Evolutionary conservation across 345 rosid species (phyloP).

Genomic region (Moringa oleifera): DNA sequence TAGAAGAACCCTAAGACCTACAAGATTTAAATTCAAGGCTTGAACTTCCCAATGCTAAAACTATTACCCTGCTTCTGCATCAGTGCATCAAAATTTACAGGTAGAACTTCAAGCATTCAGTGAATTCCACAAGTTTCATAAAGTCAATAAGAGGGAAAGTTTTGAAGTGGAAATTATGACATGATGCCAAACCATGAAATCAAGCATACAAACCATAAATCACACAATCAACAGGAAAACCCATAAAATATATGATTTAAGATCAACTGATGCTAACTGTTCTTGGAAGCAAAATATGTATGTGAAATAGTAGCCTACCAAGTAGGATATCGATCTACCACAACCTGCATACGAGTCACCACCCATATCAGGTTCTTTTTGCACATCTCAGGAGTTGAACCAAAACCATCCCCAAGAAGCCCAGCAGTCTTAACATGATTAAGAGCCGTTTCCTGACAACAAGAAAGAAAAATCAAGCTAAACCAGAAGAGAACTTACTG

Average conservation of each 20-base stretch:
- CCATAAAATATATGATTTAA: too few relatives aligned
- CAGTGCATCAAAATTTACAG: too few relatives aligned
- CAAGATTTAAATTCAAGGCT: neutral
- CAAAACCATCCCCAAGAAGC: conserved; percentile 90
- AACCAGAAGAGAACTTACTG: neutral
- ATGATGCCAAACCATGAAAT: neutral
- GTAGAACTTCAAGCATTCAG: too few relatives aligned
- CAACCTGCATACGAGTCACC: conserved; percentile 84
- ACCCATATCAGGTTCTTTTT: conserved; percentile 96
- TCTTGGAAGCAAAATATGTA: neutral
- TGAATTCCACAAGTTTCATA: neutral
- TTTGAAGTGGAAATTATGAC: neutral
- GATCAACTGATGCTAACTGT: neutral
- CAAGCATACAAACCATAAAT: neutral
- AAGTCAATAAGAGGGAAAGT: neutral
- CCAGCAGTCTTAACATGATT: conserved; percentile 89
- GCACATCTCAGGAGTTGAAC: conserved; percentile 93
- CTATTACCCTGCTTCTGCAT: too few relatives aligned
- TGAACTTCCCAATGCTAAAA: neutral
- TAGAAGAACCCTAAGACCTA: too few relatives aligned
- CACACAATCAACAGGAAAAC: too few relatives aligned
- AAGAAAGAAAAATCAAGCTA: conserved; percentile 2
- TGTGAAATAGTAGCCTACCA: conserved; percentile 47
- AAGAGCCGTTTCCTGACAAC: conserved; percentile 84
- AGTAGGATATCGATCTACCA: conserved; percentile 90